Evolutionary conservation across 306 rosid species (phyloP), one percentile per base, ranked within the genome.

Genomic region (Parietaria judaica): DNA sequence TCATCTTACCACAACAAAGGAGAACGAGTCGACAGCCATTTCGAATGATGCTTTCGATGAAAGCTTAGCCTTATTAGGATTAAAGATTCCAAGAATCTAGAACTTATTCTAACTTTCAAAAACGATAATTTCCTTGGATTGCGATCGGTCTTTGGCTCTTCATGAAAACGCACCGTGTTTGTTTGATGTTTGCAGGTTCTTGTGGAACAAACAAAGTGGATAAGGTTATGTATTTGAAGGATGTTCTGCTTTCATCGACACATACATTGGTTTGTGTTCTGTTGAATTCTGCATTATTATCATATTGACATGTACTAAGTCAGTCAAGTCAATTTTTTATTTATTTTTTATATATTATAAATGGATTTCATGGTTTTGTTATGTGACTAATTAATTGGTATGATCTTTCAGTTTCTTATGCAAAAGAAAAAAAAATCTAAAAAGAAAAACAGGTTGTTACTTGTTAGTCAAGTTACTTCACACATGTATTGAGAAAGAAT

Each of bases 111-210:
- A 75, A 65, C 64, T 37, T 59, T 44, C 72, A 56, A 70, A 82
- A 74, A 60, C 67, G 65, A 36, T 70, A 61, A 43, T 75, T 74
- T 87, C 68, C 69, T 74, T 60, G 58, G 72, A 66, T 84, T 86
- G 80, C 92, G 70, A 72, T 81, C 75, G 86, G 80, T 80, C 76
- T 72, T 65, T 65, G 66, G 78, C 81, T 79, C 81, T 79, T 85
- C 79, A 84, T 79, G 81, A 77, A 87, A 70, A 58, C 65, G 66
- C 74, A 62, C 23, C 69, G 60, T 83, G 76, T 80, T 45, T 66
- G 75, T 79, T 72, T 82, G 73, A 72, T 77, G 68, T 68, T 81
- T 94, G 95, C 99, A 94, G 99, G 97, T 84, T 5, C 70, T 72
- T 76, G 41, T 78, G 80, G 83, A 73, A 66, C 69, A 60, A 67